phyloP scores from a whole-genome alignment of 139 green algal species.

The Pseudopediastrum boryanum region DNA sequence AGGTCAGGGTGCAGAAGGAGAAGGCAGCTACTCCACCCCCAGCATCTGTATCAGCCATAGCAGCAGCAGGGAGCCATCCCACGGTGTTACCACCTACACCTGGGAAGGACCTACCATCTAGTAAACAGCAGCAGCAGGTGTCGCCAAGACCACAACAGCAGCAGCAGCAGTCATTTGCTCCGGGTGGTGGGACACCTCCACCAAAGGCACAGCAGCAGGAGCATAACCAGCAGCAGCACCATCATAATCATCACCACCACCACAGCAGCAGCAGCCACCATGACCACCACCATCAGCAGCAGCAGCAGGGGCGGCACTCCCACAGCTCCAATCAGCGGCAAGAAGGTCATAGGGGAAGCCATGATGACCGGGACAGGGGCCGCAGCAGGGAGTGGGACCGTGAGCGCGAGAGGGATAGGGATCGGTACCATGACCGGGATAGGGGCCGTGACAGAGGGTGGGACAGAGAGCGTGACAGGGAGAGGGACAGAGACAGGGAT shows the following conservation, averaged over 20 bases:
- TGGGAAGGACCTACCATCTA: no score
- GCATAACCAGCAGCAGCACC: not conserved
- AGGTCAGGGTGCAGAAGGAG: not conserved
- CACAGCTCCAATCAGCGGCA: not conserved
- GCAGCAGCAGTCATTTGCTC: no score
- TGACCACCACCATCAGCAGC: no score
- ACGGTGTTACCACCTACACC: no score
- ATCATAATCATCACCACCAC: not conserved
- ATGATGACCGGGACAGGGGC: not conserved
- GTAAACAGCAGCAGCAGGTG: not conserved
- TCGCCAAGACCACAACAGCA: not conserved
- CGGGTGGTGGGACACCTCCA: no score
- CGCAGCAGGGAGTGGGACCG: no score
- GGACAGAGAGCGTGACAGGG: no score
- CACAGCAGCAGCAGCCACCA: not conserved
- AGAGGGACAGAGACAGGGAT: no score
- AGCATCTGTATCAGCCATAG: not conserved
- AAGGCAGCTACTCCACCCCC: not conserved
- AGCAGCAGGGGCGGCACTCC: not conserved
- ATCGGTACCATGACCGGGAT: no score
- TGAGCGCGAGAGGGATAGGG: no score
- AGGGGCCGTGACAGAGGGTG: no score
- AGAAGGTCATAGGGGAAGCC: not conserved
- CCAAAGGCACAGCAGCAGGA: conserved; percentile 8
- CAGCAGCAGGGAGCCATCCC: no score